These are phyloP conservation scores for Pulveroboletus sp. DNA, from an alignment of 768 basidiomycete species.

Conservation along the genomic window DNA sequence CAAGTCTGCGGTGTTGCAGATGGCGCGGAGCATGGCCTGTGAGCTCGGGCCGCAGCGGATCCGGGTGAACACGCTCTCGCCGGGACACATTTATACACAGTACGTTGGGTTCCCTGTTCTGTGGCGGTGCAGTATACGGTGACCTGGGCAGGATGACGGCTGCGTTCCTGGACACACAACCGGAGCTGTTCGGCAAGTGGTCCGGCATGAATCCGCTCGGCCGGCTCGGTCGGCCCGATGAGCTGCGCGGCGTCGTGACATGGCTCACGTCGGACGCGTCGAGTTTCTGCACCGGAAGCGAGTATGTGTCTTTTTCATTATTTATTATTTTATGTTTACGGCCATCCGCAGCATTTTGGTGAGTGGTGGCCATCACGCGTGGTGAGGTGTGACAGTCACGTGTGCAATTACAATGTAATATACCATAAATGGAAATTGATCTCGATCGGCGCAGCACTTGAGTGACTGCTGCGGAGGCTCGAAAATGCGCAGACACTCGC, in stretches of 20 bases:
- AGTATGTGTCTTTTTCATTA: slow-evolving; percentile 44
- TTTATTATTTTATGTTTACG: no score
- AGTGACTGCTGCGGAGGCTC: slow-evolving; percentile 27
- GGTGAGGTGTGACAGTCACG: slow-evolving; percentile 20
- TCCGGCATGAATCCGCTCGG: slow-evolving; percentile 69
- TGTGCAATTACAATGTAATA: slow-evolving; percentile 14
- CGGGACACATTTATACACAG: slow-evolving; percentile 74
- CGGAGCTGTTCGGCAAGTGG: slow-evolving; percentile 65
- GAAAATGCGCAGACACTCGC: slow-evolving; percentile 23
- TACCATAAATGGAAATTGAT: slow-evolving; percentile 24
- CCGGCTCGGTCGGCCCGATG: slow-evolving; percentile 68
- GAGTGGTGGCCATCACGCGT: slow-evolving; percentile 32
- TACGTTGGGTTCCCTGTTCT: slow-evolving; percentile 33
- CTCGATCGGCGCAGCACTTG: slow-evolving; percentile 32
- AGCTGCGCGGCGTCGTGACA: slow-evolving; percentile 65
- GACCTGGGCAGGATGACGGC: slow-evolving; percentile 61
- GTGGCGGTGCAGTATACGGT: slow-evolving; percentile 6
- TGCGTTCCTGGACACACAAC: slow-evolving; percentile 63
- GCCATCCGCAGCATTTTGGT: slow-evolving; percentile 24
- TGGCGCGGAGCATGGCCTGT: slow-evolving; percentile 81
- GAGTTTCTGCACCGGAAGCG: slow-evolving; percentile 79
- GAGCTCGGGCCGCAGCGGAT: slow-evolving; percentile 67
- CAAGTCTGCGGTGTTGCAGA: slow-evolving; percentile 77
- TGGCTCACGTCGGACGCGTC: slow-evolving; percentile 79
- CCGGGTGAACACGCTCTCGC: slow-evolving; percentile 74